Evolutionary conservation across 495 filamentous ascomycete genomes (phyloP).

Genomic region (Daldinia concentrica): DNA sequence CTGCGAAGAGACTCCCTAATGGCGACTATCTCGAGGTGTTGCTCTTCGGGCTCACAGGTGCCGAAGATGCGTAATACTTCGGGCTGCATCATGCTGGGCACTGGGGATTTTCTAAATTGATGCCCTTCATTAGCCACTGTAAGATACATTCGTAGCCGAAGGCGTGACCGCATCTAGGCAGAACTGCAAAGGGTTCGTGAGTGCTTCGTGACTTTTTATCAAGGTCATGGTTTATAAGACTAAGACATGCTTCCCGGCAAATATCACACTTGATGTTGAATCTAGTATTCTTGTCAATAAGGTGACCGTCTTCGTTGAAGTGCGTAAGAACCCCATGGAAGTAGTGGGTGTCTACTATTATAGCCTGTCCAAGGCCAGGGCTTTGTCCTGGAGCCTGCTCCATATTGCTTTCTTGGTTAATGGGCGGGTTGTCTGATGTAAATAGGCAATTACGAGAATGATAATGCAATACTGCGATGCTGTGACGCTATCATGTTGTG

Average conservation of each 20-base stretch:
- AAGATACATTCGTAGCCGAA: constrained; percentile 26
- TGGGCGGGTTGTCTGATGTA: neutral
- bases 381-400: neutral
- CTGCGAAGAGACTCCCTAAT: constrained; percentile 8
- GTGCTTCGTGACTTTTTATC: constrained; percentile 4
- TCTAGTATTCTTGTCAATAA: constrained; percentile 1
- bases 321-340: constrained; percentile 20
- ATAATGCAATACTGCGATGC: too few relatives aligned
- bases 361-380: neutral
- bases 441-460: neutral
- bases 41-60: neutral
- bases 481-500: neutral
- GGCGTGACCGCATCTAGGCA: constrained; percentile 30
- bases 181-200: constrained; percentile 26
- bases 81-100: constrained; percentile 15
- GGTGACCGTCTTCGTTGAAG: constrained; percentile 26
- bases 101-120: neutral
- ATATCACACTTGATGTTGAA: constrained; percentile 26
- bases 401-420: neutral
- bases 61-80: constrained; percentile 3
- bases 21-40: constrained; percentile 14
- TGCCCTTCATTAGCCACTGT: neutral
- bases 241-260: constrained; percentile 5
- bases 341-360: constrained; percentile 13
- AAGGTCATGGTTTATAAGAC: constrained; percentile 12